Evolutionary conservation across 441 rosid species (phyloP).

Genomic region (Eruca vesicaria): DNA sequence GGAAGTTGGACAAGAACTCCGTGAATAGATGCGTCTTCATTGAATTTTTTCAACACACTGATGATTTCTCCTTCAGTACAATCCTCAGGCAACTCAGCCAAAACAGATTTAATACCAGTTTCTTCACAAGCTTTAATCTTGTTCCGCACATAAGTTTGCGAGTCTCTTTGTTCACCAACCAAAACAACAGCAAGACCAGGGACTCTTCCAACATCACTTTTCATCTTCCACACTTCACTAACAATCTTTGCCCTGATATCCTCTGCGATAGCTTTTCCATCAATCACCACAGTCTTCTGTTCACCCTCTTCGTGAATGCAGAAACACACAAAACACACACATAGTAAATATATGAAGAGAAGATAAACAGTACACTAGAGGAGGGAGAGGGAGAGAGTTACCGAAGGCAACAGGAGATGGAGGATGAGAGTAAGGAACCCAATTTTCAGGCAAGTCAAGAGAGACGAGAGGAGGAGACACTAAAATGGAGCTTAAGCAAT

Average conservation of each 20-base stretch:
- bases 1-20: conserved; percentile 97
- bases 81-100: conserved; percentile 54
- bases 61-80: conserved; percentile 60
- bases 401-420: conserved; percentile 29
- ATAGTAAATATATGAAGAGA: neutral
- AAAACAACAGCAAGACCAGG: conserved; percentile 92
- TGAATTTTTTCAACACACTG: conserved; percentile 45
- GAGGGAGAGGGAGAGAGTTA: conserved; percentile 13
- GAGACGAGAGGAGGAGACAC: conserved; percentile 78
- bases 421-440: conserved; percentile 45
- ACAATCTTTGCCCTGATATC: conserved; percentile 62
- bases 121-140: neutral
- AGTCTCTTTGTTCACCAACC: conserved; percentile 84
- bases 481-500: conserved; percentile 43
- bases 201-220: conserved; percentile 57
- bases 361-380: neutral
- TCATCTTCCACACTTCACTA: conserved; percentile 69
- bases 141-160: conserved; percentile 77
- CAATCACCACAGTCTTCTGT: conserved; percentile 51
- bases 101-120: neutral
- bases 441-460: conserved; percentile 74
- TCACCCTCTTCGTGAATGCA: conserved; percentile 41
- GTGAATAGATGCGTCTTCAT: conserved; percentile 66
- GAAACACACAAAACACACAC: conserved; percentile 15
- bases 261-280: conserved; percentile 82